A percentile compares a stretch with the other conserved stretches of the same genome.
phyloP scores from a whole-genome alignment of 352 stramenopile genomes.

The Phytophthora quininea region DNA sequence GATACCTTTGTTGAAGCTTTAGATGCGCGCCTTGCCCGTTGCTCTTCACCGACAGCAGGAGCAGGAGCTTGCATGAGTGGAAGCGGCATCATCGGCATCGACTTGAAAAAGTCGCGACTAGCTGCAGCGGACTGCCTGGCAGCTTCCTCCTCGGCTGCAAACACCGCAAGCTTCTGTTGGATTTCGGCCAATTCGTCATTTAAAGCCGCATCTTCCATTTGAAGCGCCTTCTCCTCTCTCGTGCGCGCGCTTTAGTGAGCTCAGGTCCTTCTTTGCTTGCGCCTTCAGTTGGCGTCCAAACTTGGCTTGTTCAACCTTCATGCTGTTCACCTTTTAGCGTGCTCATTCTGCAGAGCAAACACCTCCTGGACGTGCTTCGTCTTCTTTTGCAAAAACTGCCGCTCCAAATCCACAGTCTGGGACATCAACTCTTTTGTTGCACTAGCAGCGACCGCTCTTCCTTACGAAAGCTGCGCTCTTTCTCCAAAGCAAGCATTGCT shows the following conservation, averaged over 20 bases:
- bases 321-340: slow-evolving; percentile 40
- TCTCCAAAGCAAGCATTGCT: slow-evolving; percentile 44
- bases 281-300: slow-evolving; percentile 58
- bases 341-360: slow-evolving; percentile 53
- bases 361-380: slow-evolving; percentile 61
- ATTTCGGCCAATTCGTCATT: slow-evolving; percentile 36
- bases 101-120: slow-evolving; percentile 51
- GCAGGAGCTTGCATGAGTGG: slow-evolving; percentile 37
- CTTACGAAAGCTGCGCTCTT: slow-evolving; percentile 56
- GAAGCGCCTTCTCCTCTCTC: slow-evolving; percentile 52
- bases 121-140: slow-evolving; percentile 23
- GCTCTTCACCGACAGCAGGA: slow-evolving; percentile 18
- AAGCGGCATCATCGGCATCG: slow-evolving; percentile 40
- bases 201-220: slow-evolving; percentile 36
- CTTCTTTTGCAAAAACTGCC: slow-evolving; percentile 62
- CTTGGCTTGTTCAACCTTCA: slow-evolving; percentile 51
- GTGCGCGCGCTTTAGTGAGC: slow-evolving; percentile 50
- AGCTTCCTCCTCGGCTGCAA: slow-evolving; percentile 30
- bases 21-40: slow-evolving; percentile 18
- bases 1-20: slow-evolving; percentile 15
- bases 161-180: slow-evolving; percentile 27
- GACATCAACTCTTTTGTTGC: slow-evolving; percentile 60
- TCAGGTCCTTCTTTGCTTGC: slow-evolving; percentile 59
- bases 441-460: slow-evolving; percentile 61
- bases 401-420: slow-evolving; percentile 65